Base-by-base conservation (phyloP, 2,329 filamentous ascomycete genomes). In the Chrysoporthe austroafricana region DNA sequence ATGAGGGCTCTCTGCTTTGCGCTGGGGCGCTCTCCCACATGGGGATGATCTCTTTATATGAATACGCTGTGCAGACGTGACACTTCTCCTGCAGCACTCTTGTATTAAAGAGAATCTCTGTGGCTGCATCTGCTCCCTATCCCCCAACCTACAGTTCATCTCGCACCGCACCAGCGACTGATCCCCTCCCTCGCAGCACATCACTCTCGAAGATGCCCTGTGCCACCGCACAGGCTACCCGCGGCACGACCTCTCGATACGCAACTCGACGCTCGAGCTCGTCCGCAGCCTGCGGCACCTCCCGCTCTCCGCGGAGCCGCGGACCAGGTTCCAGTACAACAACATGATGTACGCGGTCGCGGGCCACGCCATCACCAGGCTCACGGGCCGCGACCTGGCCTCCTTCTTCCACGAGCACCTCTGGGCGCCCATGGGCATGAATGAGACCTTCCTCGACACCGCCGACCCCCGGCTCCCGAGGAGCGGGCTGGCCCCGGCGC, bases 151-250 rank as follows among this genome's bases (percentile, higher is more conserved):
- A 18, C 43, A 46, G 26, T 26, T 26, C 26, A 26, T 26, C 26
- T 26, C 26, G 26, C 26, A 26, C 26, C 26, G n/a, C 21, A 11
- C 13, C 48, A 32, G 48, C 9, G 11, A 32, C 48, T 52, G 11
- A 52, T 21, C 9, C 9, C 44, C 44, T 18, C 14, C 21, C 21
- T 52, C 26, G 21, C 21, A 77, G 34, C 79, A 84, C 68, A 74
- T 86, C 52, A 88, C 84, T 0, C 73, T 88, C 7, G 83, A 87
- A 66, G 86, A 89, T 66, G 81, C 84, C 2, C 77, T 86, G 0
- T 80, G 80, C 62, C 86, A 88, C 71, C 79, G 85, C 4, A 84
- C 81, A 0, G 85, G 86, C 11, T 77, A 85, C 68, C 77, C 84
- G 1, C 70, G 77, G 48, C 83, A 82, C 73, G 81, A 84, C 70